These are phyloP conservation scores for Dictyostelium discoideum DNA, from an alignment of 78 protist species.

Conservation along the genomic window dicty_2.7 NC_007091.3:1805501-1806000, in stretches of 20 bases:
- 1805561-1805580: neutral
- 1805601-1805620: neutral
- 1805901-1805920: neutral
- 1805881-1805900: neutral
- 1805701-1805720: conserved; percentile 38
- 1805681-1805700: neutral
- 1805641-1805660: neutral
- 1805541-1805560: neutral
- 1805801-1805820: neutral
- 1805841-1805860: neutral
- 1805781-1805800: neutral
- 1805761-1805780: conserved; percentile 2
- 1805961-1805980: conserved; percentile 18
- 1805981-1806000: conserved; percentile 22
- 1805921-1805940: neutral
- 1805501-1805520: conserved; percentile 16
- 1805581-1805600: neutral
- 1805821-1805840: neutral
- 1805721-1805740: conserved; percentile 30
- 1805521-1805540: neutral
- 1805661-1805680: neutral
- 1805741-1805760: conserved; percentile 15
- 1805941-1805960: conserved; percentile 25
- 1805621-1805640: neutral
- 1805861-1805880: neutral